Evolutionary conservation across 495 filamentous ascomycete species (phyloP), one percentile per base, ranked within the genome.

Genomic region (Acidiella bohemica): DNA sequence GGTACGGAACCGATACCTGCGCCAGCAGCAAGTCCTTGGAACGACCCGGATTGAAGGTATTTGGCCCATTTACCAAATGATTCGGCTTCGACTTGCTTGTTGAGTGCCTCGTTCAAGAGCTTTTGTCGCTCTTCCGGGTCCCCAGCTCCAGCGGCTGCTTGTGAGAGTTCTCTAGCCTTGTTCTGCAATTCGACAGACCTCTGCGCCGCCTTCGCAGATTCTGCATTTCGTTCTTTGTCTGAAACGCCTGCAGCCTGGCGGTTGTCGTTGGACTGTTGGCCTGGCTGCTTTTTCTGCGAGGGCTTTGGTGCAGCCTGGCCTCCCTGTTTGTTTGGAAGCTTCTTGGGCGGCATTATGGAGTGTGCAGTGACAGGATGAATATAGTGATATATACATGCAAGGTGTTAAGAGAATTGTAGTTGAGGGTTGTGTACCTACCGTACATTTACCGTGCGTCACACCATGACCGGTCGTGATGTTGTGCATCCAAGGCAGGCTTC

Each of bases 101-200:
- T 22, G 23, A 56, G 42, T 7, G 53, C 50, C 42, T 56, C 26
- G 5, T 50, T 46, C 5, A 53, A 40, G 1, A 53, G 33, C 28
- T 53, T 46, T 39, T 56, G 46, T 10, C 53, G 42, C 31, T 50
- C 53, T 12, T 56, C 32, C 2, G 53, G 47, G 36, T 56, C 53
- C 21, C 50, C 50, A 6, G 53, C 53, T n/a, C 38, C 50, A 17
- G 44, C 41, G 2, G 53, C 53, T 16, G 53, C 53, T 30, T 53
- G 29, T 11, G 29, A 40, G 18, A 56, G 47, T 18, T 53, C 47
- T 18, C 33, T 44, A 7, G 53, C 50, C 28, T 56, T 46, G 18
- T 51, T 41, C 34, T 43, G 39, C 0, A 43, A 42, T n/a, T 42
- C 39, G 18, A 50, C 24, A 14, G 43, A 26, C 17, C 17, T 6